Evolutionary conservation across 768 basidiomycete genomes (phyloP).

Genomic region (Pholiota microspora): DNA sequence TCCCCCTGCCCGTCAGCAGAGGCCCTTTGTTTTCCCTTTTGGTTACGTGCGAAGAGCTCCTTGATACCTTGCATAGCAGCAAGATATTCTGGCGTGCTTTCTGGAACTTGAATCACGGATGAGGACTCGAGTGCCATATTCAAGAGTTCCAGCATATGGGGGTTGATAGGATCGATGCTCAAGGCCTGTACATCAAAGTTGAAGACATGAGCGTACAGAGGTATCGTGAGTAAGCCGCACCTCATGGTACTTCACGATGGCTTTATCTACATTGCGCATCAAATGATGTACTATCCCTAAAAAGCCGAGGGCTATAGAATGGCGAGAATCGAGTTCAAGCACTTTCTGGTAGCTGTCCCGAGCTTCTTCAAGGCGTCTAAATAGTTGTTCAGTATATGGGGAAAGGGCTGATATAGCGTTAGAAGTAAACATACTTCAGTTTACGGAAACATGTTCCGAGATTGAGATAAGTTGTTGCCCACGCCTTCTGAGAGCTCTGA

Average conservation of each 20-base stretch:
- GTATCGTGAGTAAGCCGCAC: constrained; percentile 37
- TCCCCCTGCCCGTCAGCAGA: constrained; percentile 15
- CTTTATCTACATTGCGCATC: constrained; percentile 66
- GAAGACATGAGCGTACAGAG: constrained; percentile 3
- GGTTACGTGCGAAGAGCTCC: constrained; percentile 21
- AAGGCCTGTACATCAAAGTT: constrained; percentile 56
- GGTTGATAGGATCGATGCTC: constrained; percentile 80
- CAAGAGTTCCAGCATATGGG: constrained; percentile 76
- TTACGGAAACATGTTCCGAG: constrained; percentile 88
- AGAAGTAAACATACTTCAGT: constrained; percentile 51
- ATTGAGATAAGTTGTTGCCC: constrained; percentile 90
- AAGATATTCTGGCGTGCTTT: constrained; percentile 26
- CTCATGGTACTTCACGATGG: constrained; percentile 92
- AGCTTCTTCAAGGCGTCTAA: constrained; percentile 60
- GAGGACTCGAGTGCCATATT: constrained; percentile 73
- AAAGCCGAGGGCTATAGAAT: constrained; percentile 78
- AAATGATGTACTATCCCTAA: constrained; percentile 89
- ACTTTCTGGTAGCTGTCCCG: constrained; percentile 74
- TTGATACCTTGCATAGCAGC: constrained; percentile 27
- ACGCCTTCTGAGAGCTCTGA: constrained; percentile 80
- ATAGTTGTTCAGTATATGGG: background rate
- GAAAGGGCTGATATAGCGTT: background rate
- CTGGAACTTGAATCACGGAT: constrained; percentile 14
- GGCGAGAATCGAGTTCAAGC: constrained; percentile 83
- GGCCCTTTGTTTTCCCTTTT: constrained; percentile 18